Conservation (phyloP, 345 rosid genomes). For the Sisymbrium altissimum region DNA sequence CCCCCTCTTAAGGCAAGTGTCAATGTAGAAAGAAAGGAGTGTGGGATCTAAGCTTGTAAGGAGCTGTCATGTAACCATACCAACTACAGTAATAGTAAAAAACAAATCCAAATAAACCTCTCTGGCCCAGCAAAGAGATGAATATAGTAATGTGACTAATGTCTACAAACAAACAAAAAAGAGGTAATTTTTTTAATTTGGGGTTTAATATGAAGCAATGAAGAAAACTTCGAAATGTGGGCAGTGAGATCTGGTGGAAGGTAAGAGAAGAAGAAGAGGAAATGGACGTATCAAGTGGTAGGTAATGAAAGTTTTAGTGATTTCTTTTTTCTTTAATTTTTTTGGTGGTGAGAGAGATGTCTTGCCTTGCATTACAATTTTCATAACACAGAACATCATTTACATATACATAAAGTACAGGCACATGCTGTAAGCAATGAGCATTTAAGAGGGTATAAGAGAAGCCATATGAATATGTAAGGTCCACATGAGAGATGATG, state of each 20-base stretch:
- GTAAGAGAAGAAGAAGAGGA: slow-evolving; percentile 46
- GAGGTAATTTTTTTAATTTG: background rate
- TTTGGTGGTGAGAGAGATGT: slow-evolving; percentile 18
- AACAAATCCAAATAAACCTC: slow-evolving; percentile 16
- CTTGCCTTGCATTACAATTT: slow-evolving; percentile 22
- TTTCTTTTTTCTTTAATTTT: background rate
- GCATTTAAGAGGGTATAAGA: background rate
- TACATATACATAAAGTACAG: slow-evolving; percentile 9
- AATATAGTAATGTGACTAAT: background rate
- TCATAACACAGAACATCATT: slow-evolving; percentile 2
- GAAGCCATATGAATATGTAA: slow-evolving; percentile 10
- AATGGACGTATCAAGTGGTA: slow-evolving; percentile 67
- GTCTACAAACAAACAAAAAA: background rate
- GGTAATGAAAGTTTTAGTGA: slow-evolving; percentile 48
- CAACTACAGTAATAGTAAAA: slow-evolving; percentile 38
- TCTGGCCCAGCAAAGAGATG: slow-evolving; percentile 15
- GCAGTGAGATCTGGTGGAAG: slow-evolving; percentile 30
- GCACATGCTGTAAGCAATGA: slow-evolving; percentile 1
- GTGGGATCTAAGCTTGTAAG: slow-evolving; percentile 63
- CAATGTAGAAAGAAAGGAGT: slow-evolving; percentile 19
- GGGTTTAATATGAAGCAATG: background rate
- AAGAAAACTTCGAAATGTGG: slow-evolving; percentile 11
- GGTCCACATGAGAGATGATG: slow-evolving; percentile 27
- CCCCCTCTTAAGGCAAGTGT: slow-evolving; percentile 32
- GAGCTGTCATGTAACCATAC: slow-evolving; percentile 52